Evolutionary conservation across 371 early-diverging fungal genomes (phyloP).

Genomic region (Saksenaea vasiformis): DNA sequence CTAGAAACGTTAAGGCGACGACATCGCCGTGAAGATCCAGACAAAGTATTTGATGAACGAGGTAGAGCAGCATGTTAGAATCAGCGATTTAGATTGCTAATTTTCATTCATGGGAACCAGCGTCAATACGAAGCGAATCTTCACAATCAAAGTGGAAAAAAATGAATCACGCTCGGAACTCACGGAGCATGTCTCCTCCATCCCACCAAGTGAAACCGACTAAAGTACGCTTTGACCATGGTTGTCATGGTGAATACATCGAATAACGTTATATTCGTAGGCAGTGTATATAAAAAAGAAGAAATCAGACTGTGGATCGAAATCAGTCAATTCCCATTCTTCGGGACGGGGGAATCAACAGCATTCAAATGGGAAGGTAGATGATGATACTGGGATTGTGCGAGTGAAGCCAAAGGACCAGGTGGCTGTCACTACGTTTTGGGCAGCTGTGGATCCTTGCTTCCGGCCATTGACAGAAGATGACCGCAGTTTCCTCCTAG

Average conservation of each 20-base stretch:
- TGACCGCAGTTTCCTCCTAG: slow-evolving; percentile 72
- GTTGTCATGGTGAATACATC: not conserved
- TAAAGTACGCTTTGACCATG: not conserved
- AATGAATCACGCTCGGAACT: not conserved
- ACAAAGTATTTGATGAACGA: slow-evolving; percentile 6
- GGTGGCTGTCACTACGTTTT: slow-evolving; percentile 80
- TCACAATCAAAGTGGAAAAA: slow-evolving; percentile 9
- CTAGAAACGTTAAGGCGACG: slow-evolving; percentile 16
- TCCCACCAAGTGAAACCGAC: not conserved
- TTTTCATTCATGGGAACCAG: not conserved
- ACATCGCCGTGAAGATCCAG: slow-evolving; percentile 5
- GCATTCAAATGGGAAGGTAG: not conserved
- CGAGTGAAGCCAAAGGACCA: slow-evolving; percentile 66
- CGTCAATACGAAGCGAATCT: not conserved
- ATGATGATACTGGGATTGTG: slow-evolving; percentile 37
- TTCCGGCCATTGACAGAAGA: slow-evolving; percentile 85
- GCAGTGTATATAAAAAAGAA: not conserved
- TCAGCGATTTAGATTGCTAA: not conserved
- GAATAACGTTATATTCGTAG: not conserved
- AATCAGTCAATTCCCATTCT: not conserved
- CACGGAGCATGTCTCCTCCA: not conserved
- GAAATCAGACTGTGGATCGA: not conserved
- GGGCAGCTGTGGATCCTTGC: slow-evolving; percentile 81
- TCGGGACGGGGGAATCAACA: not conserved
- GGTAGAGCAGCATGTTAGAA: not conserved